Percentiles rank a stretch among this genome's conserved stretches.
Evolutionary conservation across 805 yeast genomes (phyloP).

Genomic region (Schizosaccharomyces octosporus): DNA sequence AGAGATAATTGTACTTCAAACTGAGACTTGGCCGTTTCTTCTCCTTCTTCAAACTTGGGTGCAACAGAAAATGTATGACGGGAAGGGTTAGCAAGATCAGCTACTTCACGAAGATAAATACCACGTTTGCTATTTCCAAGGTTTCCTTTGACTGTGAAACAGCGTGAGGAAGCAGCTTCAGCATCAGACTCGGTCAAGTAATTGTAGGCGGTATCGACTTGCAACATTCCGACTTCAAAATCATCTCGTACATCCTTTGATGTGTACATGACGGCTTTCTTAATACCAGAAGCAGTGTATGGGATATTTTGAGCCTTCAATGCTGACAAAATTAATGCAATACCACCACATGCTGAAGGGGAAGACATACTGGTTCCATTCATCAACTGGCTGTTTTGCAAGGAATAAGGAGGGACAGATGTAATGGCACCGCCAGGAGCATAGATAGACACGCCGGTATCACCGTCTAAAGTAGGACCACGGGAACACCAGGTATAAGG

Average conservation of each 20-base stretch:
- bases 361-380: slow-evolving; percentile 3
- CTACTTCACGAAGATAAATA: background rate
- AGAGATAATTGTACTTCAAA: background rate
- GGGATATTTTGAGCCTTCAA: background rate
- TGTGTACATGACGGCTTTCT: background rate
- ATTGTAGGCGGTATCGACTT: background rate
- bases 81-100: background rate
- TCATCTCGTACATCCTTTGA: background rate
- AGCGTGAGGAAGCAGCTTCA: background rate
- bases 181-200: background rate
- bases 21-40: background rate
- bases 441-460: background rate
- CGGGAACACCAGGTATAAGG: slow-evolving; percentile 3
- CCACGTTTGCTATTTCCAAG: background rate
- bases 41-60: background rate
- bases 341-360: slow-evolving; percentile 3
- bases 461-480: slow-evolving; percentile 2
- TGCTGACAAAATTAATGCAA: background rate
- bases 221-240: background rate
- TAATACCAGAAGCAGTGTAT: background rate
- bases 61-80: background rate
- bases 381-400: slow-evolving; percentile 1
- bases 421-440: slow-evolving; percentile 3
- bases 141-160: background rate
- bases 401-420: background rate